These are phyloP conservation scores for Tetrahymena elliotti DNA, from an alignment of 73 alveolate genomes.

Conservation along the genomic window DNA sequence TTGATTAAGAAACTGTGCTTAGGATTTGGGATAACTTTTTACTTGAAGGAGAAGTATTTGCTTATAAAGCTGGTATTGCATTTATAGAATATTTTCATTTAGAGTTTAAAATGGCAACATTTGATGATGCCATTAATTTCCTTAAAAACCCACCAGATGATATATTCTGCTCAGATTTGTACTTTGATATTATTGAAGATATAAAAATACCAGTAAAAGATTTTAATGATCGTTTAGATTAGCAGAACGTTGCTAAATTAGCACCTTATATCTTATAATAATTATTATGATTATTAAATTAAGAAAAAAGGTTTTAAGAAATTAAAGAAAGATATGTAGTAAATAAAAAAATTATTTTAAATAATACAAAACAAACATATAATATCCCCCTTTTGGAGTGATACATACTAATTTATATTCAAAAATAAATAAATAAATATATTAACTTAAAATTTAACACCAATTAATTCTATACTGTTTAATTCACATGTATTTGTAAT, in stretches of 20 bases:
- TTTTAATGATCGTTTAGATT: neutral
- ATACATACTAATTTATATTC: too few relatives aligned
- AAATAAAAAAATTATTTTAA: neutral
- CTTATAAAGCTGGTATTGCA: slow-evolving; percentile 15
- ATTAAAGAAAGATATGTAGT: neutral
- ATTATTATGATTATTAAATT: neutral
- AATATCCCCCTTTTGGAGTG: neutral
- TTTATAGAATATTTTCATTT: slow-evolving; percentile 14
- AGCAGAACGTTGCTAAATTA: neutral
- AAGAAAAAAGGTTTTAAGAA: neutral
- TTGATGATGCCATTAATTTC: neutral
- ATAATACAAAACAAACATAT: neutral
- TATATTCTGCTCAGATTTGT: neutral
- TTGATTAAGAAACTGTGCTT: slow-evolving; percentile 56
- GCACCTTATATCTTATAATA: neutral
- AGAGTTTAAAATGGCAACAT: slow-evolving; percentile 1
- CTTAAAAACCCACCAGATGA: neutral
- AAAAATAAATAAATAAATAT: neutral
- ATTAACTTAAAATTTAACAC: neutral
- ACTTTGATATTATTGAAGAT: neutral
- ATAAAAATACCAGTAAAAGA: neutral
- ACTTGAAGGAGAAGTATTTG: slow-evolving; percentile 76
- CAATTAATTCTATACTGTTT: neutral
- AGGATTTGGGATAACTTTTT: slow-evolving; percentile 86
- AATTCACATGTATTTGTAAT: neutral